A percentile compares a stretch with the other conserved stretches of the same genome.
Conservation (phyloP, 2,329 filamentous ascomycete species). For the Pseudonectria foliicola region DNA sequence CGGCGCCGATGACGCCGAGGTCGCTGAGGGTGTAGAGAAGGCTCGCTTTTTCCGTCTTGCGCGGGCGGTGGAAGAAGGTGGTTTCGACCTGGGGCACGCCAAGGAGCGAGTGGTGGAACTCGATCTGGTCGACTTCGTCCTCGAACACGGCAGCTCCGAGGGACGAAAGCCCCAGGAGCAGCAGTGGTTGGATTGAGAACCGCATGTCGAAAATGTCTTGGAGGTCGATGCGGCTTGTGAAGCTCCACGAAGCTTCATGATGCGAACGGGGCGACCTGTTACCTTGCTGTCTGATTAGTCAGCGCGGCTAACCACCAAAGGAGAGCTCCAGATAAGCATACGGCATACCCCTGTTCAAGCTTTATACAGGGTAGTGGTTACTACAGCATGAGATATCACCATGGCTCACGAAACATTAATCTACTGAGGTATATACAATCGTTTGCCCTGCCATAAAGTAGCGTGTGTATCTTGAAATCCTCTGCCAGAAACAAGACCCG, state of each 20-base stretch:
- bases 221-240: slow-evolving; percentile 16
- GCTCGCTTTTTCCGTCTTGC: slow-evolving; percentile 73
- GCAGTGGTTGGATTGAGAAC: slow-evolving; percentile 27
- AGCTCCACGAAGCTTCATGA: slow-evolving; percentile 14
- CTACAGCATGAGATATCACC: too few species aligned
- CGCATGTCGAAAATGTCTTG: slow-evolving; percentile 25
- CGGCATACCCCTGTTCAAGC: neutral
- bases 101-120: slow-evolving; percentile 87
- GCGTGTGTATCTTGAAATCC: too few species aligned
- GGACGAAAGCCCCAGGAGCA: slow-evolving; percentile 33
- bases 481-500: too few species aligned
- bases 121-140: slow-evolving; percentile 85
- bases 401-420: too few species aligned
- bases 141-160: slow-evolving; percentile 63
- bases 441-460: too few species aligned
- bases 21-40: slow-evolving; percentile 89
- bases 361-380: too few species aligned
- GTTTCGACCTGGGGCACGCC: slow-evolving; percentile 74
- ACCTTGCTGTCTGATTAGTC: slow-evolving; percentile 5
- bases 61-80: slow-evolving; percentile 91
- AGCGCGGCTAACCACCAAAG: neutral
- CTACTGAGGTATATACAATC: too few species aligned
- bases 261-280: slow-evolving; percentile 22
- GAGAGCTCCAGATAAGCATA: neutral
- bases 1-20: slow-evolving; percentile 71